Conservation (phyloP, 768 basidiomycete genomes). For the Chalciporus pseudorubinellus region DNA sequence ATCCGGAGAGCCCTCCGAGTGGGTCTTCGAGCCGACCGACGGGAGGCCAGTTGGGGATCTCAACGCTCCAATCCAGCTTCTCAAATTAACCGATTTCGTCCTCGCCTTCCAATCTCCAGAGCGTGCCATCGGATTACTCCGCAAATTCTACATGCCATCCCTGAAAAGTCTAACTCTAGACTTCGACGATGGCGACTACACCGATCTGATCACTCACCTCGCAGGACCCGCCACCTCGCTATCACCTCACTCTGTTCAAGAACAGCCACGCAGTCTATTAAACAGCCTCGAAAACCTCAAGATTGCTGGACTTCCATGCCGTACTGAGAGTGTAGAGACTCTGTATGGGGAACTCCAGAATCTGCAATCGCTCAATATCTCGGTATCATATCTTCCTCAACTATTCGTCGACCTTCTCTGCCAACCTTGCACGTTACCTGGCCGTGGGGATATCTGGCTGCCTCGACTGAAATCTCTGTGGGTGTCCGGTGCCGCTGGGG, state of each 20-base stretch:
- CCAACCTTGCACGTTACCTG: background rate
- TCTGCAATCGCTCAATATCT: slow-evolving; percentile 44
- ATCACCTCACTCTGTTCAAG: slow-evolving; percentile 24
- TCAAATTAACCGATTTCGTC: slow-evolving; percentile 30
- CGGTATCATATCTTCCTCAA: slow-evolving; percentile 31
- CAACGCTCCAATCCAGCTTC: slow-evolving; percentile 30
- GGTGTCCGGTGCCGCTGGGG: slow-evolving; percentile 44
- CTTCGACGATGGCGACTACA: slow-evolving; percentile 54
- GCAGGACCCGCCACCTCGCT: slow-evolving; percentile 15
- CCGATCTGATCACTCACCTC: slow-evolving; percentile 46
- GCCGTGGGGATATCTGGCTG: slow-evolving; percentile 32
- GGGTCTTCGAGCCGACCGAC: slow-evolving; percentile 25
- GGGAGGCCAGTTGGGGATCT: slow-evolving; percentile 25
- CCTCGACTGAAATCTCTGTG: slow-evolving; percentile 52
- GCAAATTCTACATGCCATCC: slow-evolving; percentile 33
- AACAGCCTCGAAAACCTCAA: slow-evolving; percentile 50
- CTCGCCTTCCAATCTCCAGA: slow-evolving; percentile 55
- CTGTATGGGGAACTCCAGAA: slow-evolving; percentile 50
- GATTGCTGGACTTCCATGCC: slow-evolving; percentile 49
- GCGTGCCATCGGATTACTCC: slow-evolving; percentile 31
- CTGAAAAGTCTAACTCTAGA: slow-evolving; percentile 46
- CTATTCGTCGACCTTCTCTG: slow-evolving; percentile 27
- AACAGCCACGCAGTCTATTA: slow-evolving; percentile 37
- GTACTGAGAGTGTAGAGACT: slow-evolving; percentile 26
- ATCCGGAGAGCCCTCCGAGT: slow-evolving; percentile 36